phyloP scores from a whole-genome alignment of 2,329 filamentous ascomycete genomes.

The Sporothrix schenckii region DNA sequence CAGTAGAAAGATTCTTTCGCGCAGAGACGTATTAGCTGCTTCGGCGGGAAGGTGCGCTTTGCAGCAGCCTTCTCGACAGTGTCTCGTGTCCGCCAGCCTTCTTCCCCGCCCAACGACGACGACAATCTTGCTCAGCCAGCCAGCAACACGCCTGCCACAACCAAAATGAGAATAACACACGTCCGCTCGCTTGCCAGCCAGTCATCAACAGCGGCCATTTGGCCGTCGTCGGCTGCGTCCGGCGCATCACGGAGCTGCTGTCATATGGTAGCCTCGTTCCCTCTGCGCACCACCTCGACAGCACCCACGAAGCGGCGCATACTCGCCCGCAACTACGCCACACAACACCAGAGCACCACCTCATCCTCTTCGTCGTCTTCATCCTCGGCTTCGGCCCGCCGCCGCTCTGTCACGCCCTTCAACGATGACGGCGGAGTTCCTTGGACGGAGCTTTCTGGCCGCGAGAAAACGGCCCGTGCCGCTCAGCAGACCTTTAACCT shows the following conservation, averaged over 20 bases:
- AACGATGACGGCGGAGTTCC: slow-evolving; percentile 82
- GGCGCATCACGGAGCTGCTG: slow-evolving; percentile 25
- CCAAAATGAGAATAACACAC: slow-evolving; percentile 31
- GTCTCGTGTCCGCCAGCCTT: neutral
- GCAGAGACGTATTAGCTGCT: neutral
- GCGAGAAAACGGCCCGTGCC: slow-evolving; percentile 80
- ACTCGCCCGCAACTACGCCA: slow-evolving; percentile 54
- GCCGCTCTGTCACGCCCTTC: slow-evolving; percentile 76
- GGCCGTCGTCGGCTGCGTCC: neutral
- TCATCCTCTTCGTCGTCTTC: slow-evolving; percentile 38
- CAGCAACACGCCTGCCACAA: slow-evolving; percentile 20
- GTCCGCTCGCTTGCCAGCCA: slow-evolving; percentile 26
- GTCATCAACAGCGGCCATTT: slow-evolving; percentile 21
- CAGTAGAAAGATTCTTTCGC: slow-evolving; percentile 24
- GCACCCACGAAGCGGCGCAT: slow-evolving; percentile 13
- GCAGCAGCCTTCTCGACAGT: slow-evolving; percentile 8
- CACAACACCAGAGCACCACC: slow-evolving; percentile 52
- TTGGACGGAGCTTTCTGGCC: slow-evolving; percentile 74
- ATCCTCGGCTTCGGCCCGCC: slow-evolving; percentile 51
- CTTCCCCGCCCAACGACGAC: neutral
- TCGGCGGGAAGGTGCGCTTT: slow-evolving; percentile 7
- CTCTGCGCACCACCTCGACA: neutral
- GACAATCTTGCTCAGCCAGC: slow-evolving; percentile 22
- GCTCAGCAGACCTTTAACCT: slow-evolving; percentile 93
- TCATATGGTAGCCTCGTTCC: slow-evolving; percentile 9